phyloP scores from a whole-genome alignment of 2,329 filamentous ascomycete genomes.

The Corynespora cassiicola region DNA sequence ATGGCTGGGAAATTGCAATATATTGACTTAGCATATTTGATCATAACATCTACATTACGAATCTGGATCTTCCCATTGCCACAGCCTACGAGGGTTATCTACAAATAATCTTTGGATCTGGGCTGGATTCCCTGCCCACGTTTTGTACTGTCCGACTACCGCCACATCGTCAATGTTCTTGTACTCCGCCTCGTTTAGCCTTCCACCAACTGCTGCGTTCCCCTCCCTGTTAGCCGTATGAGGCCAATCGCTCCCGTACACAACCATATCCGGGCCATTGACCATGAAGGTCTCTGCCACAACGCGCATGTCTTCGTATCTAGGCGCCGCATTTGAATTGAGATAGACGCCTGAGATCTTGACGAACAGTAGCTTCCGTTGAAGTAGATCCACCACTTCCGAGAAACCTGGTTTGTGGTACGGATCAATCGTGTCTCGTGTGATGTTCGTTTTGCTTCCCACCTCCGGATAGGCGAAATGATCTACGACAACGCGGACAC shows the following conservation, averaged over 20 bases:
- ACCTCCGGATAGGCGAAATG: constrained; percentile 1
- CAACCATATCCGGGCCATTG: constrained; percentile 3
- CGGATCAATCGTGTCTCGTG: not conserved
- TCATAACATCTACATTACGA: too few species aligned
- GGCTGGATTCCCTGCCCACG: not conserved
- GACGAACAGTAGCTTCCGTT: constrained; percentile 2
- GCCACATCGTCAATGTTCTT: constrained; percentile 5
- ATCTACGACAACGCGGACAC: constrained; percentile 3
- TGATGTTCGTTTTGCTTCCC: not conserved
- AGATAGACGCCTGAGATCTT: too few species aligned
- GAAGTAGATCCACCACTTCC: not conserved
- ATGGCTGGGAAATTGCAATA: too few species aligned
- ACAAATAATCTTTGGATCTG: constrained; percentile 5
- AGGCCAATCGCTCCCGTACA: constrained; percentile 5
- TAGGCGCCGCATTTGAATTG: too few species aligned
- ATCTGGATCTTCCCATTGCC: constrained; percentile 2
- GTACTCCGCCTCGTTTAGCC: constrained; percentile 1
- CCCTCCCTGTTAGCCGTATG: constrained; percentile 5
- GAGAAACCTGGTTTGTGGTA: constrained; percentile 1
- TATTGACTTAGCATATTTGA: too few species aligned
- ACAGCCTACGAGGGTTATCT: constrained; percentile 2
- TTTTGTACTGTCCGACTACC: not conserved
- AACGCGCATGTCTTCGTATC: constrained; percentile 1
- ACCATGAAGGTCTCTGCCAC: not conserved
- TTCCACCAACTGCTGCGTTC: constrained; percentile 1